Conservation (phyloP, 139 green algal genomes). For the Chlorella sp. region DNA sequence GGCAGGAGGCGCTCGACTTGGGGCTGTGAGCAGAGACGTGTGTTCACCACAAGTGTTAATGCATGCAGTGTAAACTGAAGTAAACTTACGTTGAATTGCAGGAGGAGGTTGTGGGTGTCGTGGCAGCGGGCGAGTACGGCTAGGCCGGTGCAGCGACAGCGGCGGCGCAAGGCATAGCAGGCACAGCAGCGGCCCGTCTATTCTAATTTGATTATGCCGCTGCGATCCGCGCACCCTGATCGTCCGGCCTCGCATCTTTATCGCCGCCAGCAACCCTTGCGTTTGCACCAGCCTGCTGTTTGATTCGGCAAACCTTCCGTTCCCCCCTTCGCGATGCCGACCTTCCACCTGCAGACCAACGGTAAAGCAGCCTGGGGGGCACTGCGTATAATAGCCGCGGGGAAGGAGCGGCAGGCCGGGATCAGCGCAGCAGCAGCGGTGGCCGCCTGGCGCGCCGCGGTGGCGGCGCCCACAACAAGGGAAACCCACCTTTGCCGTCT, state of each 20-base stretch:
- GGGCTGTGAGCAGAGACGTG: background rate
- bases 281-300: background rate
- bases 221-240: too few relatives aligned
- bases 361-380: background rate
- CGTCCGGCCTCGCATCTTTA: too few relatives aligned
- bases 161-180: background rate
- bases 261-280: too few relatives aligned
- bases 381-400: background rate
- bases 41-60: background rate
- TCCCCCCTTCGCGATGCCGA: constrained; percentile 9
- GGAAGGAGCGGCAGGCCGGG: background rate
- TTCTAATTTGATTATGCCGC: too few relatives aligned
- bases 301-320: background rate
- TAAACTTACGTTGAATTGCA: background rate
- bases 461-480: too few relatives aligned
- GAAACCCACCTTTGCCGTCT: too few relatives aligned
- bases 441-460: background rate
- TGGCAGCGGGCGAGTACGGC: background rate
- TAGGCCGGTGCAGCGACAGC: background rate
- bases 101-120: background rate
- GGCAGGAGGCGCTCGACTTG: background rate
- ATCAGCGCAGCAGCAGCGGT: background rate
- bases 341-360: constrained; percentile 38
- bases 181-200: too few relatives aligned
- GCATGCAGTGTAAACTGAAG: background rate